Evolutionary conservation across 1,284 basidiomycete species (phyloP).

Genomic region (Trametes polyzona): DNA sequence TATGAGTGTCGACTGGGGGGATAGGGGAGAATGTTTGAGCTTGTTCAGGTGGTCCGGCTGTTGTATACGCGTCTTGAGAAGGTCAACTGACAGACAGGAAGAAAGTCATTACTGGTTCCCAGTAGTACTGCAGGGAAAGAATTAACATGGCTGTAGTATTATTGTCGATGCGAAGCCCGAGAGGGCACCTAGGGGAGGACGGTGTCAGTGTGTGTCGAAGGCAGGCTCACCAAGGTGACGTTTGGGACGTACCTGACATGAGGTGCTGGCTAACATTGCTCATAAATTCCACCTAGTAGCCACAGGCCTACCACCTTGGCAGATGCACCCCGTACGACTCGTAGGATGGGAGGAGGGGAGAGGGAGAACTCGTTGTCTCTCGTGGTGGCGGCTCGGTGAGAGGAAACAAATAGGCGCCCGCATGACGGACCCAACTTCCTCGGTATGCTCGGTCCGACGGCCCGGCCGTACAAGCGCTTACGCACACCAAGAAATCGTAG

Average conservation of each 20-base stretch:
- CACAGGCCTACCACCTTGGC: too few species aligned
- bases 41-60: constrained; percentile 60
- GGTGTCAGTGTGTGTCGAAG: background rate
- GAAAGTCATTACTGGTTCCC: constrained; percentile 2
- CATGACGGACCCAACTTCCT: too few species aligned
- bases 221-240: background rate
- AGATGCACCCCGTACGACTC: too few species aligned
- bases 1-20: constrained; percentile 37
- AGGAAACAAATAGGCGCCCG: too few species aligned
- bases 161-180: constrained; percentile 78
- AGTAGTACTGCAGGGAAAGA: background rate
- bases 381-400: too few species aligned
- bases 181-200: constrained; percentile 55
- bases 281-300: constrained; percentile 46
- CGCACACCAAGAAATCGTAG: too few species aligned
- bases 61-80: constrained; percentile 88
- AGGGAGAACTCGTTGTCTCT: too few species aligned
- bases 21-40: constrained; percentile 38
- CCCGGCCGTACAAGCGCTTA: too few species aligned
- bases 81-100: constrained; percentile 61
- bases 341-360: too few species aligned
- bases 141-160: constrained; percentile 77
- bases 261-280: constrained; percentile 75
- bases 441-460: too few species aligned
- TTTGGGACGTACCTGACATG: constrained; percentile 57